Base-by-base conservation (phyloP, 441 rosid species). In the Macaranga tanarius region DNA sequence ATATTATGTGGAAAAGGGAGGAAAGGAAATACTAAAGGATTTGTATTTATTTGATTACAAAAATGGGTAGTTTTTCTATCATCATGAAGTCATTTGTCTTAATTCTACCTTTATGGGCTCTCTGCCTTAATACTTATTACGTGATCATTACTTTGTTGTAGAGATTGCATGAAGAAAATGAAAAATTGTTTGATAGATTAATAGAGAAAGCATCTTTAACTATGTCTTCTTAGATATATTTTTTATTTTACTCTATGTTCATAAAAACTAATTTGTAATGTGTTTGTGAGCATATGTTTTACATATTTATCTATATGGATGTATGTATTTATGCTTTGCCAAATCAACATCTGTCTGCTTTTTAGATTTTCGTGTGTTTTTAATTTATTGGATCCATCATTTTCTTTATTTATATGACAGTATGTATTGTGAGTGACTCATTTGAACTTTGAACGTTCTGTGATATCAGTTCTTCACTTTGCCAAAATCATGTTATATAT, bases 161-260 rank as follows among this genome's bases (percentile, higher is more conserved):
- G n/a, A n/a, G n/a, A n/a, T n/a, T n/a, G n/a, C n/a, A n/a, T n/a
- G n/a, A 96, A 85, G 99, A 96, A 88, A 96, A 96, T 67, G 97
- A 96, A 83, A 96, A 96, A 79, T 82, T 96, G 79, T 96, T 96
- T 80, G 97, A 96, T 76, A 93, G 99, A 77, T 89, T 96, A 79
- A 90, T 98, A 17, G 98, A 96, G 83, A 96, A 88, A 82, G 90
- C 97, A 70, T 85, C 96, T 28, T 62, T 76, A 73, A 90, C 77
- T 81, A 85, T 80, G 67, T 82, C 95, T 10, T 90, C 96, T 10
- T 90, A 87, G 98, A 98, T 96, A 83, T 58, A 70, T 71, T 64
- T 15, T 73, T 55, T 47, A 12, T 8, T 26, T 4, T 58, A 59
- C 67, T n/a, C n/a, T n/a, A n/a, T n/a, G n/a, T n/a, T n/a, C n/a